phyloP scores from a whole-genome alignment of 1,284 basidiomycete genomes.

The Rhodotorula sp. region DNA sequence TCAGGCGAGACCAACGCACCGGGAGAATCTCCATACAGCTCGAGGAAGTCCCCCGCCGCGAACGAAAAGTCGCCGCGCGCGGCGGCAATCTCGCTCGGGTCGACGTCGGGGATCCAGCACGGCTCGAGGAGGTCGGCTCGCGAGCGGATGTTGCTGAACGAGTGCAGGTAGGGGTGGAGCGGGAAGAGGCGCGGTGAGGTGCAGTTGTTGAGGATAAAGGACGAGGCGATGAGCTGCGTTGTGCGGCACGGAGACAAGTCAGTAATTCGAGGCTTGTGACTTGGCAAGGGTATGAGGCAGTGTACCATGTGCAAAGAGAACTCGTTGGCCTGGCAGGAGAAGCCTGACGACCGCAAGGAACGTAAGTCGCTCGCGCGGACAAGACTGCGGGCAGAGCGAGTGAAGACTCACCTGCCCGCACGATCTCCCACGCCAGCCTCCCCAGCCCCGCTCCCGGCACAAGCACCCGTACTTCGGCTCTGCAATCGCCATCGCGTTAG shows the following conservation, averaged over 20 bases:
- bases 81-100: conserved; percentile 68
- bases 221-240: conserved; percentile 33
- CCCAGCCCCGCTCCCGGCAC: conserved; percentile 87
- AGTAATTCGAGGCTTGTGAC: neutral
- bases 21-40: conserved; percentile 69
- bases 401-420: conserved; percentile 64
- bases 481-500: conserved; percentile 45
- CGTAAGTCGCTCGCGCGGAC: neutral
- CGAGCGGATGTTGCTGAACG: conserved; percentile 74
- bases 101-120: conserved; percentile 76
- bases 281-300: conserved; percentile 50
- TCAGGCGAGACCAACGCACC: conserved; percentile 27
- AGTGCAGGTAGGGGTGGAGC: conserved; percentile 84
- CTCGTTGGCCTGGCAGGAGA: conserved; percentile 67
- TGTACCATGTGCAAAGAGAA: conserved; percentile 92
- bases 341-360: neutral
- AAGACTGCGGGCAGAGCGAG: neutral
- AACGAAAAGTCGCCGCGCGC: conserved; percentile 65
- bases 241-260: neutral
- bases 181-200: conserved; percentile 65
- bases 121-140: conserved; percentile 65
- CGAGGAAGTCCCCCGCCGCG: conserved; percentile 90
- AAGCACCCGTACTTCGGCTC: conserved; percentile 67
- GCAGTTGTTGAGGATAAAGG: conserved; percentile 56
- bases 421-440: conserved; percentile 80